Base-by-base conservation (phyloP, 139 green algal species). In the Zygnema cylindricum region DNA sequence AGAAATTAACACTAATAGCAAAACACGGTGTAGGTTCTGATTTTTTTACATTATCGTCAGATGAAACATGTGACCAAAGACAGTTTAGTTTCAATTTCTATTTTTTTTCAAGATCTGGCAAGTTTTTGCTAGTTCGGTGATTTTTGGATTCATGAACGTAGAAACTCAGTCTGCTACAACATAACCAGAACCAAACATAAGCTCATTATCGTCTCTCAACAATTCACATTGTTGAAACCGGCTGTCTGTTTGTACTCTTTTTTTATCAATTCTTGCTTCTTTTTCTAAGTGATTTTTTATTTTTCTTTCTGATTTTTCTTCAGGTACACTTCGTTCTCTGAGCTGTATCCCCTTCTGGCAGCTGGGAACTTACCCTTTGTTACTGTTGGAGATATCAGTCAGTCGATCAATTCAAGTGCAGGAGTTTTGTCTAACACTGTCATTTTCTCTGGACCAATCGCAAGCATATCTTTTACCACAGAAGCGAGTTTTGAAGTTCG, bases 291-390 rank as follows among this genome's bases (percentile, higher is more conserved):
- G 3, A 38, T 16, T 16, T 43, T 16, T 79, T 16, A 25, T 38
- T 11, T 16, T 43, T 3, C 11, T 21, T 11, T 22, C 32, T 11
- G 16, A 38, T 16, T 41, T 16, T 55, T 84, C 73, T 91, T 98
- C 55, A 92, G 95, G n/a, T 98, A 98, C 94, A 98, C 96, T 7
- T 94, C 93, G 82, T 97, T 96, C 88, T 94, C 92, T 1, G 95
- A 97, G 88, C 92, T 99, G 35, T 81, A 96, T 0, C 92, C 93
- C 25, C 83, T 99, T 49, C 93, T 99, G 85, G 94, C 94, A 0
- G 76, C 97, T 2, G 90, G 79, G 73, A 92, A 92, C 43, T 93
- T 99, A 69, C 96, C 96, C 0, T 89, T 96, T 69, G 88, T 98
- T 1, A 93, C 84, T 1, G 93, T 99, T 11, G 96, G 96, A 0